phyloP scores from a whole-genome alignment of 2,329 filamentous ascomycete genomes.

The Colletotrichum salicis region DNA sequence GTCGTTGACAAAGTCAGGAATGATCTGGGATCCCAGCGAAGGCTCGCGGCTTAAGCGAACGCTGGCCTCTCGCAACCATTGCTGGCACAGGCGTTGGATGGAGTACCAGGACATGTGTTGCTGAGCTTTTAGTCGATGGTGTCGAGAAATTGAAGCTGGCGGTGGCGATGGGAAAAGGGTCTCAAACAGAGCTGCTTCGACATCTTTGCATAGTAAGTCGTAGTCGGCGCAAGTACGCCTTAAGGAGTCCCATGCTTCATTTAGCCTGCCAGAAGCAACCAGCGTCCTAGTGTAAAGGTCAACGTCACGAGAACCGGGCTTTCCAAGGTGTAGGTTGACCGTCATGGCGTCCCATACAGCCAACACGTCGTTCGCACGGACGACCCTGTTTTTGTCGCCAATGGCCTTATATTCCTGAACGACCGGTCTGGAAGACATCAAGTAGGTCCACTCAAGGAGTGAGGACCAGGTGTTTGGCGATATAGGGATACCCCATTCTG shows the following conservation, averaged over 20 bases:
- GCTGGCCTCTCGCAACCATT: conserved; percentile 19
- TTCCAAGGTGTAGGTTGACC: conserved; percentile 63
- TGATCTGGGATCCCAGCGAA: not conserved
- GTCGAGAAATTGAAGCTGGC: conserved; percentile 4
- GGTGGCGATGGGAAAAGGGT: conserved; percentile 28
- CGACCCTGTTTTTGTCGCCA: conserved; percentile 43
- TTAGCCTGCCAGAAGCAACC: conserved; percentile 39
- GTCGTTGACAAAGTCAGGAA: conserved; percentile 32
- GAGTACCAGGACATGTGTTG: conserved; percentile 33
- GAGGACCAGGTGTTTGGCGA: conserved; percentile 70
- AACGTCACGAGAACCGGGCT: conserved; percentile 68
- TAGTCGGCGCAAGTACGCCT: conserved; percentile 9
- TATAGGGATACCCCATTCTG: conserved; percentile 67
- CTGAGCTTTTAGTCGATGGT: conserved; percentile 26
- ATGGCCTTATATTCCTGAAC: conserved; percentile 49
- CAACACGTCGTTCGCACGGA: conserved; percentile 57
- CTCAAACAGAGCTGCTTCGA: conserved; percentile 27
- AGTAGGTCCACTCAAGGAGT: conserved; percentile 74
- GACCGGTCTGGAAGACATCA: conserved; percentile 57
- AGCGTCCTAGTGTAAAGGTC: conserved; percentile 54
- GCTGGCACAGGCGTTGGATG: conserved; percentile 28
- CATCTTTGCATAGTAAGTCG: conserved; percentile 7
- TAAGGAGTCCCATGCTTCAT: conserved; percentile 26
- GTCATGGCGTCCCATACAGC: conserved; percentile 70
- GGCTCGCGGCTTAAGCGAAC: not conserved